Percentiles rank a stretch among this genome's conserved stretches.
Evolutionary conservation across 2,329 filamentous ascomycete species (phyloP).

Genomic region (Bipolaris bicolor): DNA sequence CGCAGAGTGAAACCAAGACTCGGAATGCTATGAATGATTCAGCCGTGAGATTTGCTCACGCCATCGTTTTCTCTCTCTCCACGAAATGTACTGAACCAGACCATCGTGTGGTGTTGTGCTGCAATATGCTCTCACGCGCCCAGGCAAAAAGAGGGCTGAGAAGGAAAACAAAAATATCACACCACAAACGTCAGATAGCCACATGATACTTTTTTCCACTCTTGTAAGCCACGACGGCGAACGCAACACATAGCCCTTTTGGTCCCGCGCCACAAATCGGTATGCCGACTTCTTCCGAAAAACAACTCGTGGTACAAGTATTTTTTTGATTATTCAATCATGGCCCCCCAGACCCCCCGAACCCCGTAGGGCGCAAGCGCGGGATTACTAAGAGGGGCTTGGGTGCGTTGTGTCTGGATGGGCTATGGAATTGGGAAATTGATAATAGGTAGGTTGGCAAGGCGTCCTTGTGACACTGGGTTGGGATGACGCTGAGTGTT

Average conservation of each 20-base stretch:
- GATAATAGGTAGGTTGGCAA: not conserved
- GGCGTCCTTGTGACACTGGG: not conserved
- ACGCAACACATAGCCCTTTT: not conserved
- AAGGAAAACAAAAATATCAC: not conserved
- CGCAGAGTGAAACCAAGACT: no score
- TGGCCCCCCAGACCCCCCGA: no score
- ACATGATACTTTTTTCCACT: not conserved
- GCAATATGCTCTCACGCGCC: not conserved
- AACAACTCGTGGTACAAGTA: no score
- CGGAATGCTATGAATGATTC: no score
- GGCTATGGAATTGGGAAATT: not conserved
- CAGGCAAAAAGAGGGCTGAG: not conserved
- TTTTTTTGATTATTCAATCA: no score
- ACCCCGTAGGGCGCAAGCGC: no score
- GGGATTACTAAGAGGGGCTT: not conserved
- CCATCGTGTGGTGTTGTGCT: no score
- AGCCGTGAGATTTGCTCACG: no score
- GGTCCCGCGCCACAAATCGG: not conserved
- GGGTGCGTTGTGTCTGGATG: not conserved
- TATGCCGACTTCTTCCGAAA: not conserved
- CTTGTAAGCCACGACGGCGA: not conserved
- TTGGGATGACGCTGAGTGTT: not conserved
- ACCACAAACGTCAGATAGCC: not conserved
- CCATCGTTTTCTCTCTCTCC: no score
- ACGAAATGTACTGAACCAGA: no score